These are phyloP conservation scores for Fusarium scirpi DNA, from an alignment of 2,329 filamentous ascomycete genomes.

Conservation along the genomic window DNA sequence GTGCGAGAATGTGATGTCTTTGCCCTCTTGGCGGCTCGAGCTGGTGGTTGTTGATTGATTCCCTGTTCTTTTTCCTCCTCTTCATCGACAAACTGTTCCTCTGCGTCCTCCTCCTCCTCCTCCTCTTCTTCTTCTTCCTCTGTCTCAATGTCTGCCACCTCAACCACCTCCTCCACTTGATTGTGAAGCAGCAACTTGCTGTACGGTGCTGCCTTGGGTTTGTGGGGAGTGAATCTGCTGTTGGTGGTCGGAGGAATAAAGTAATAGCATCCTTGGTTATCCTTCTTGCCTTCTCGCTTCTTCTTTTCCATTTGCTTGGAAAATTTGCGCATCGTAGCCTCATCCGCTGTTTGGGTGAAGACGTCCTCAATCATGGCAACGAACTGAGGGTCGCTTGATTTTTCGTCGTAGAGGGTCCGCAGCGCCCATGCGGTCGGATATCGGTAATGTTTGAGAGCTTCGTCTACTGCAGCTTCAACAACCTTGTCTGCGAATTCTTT, in stretches of 20 bases:
- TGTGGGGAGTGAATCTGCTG: slow-evolving; percentile 57
- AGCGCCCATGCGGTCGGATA: slow-evolving; percentile 74
- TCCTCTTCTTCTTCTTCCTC: slow-evolving; percentile 1
- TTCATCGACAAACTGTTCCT: slow-evolving; percentile 20
- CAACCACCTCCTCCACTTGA: slow-evolving; percentile 35
- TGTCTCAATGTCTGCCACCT: slow-evolving; percentile 21
- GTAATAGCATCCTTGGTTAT: slow-evolving; percentile 64
- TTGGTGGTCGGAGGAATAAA: slow-evolving; percentile 64
- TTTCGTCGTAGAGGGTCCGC: slow-evolving; percentile 70
- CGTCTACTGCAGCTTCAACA: slow-evolving; percentile 68
- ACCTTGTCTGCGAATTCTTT: slow-evolving; percentile 64
- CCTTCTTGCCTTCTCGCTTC: slow-evolving; percentile 68
- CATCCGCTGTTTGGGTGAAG: slow-evolving; percentile 68
- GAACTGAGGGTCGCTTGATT: slow-evolving; percentile 63
- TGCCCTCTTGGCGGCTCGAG: slow-evolving; percentile 53
- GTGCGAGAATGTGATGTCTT: slow-evolving; percentile 50
- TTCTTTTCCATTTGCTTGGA: slow-evolving; percentile 62
- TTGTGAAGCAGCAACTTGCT: slow-evolving; percentile 58
- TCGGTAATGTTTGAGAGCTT: slow-evolving; percentile 67
- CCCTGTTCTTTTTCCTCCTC: slow-evolving; percentile 24
- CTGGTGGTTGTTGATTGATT: slow-evolving; percentile 16
- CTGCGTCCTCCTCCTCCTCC: slow-evolving; percentile 8
- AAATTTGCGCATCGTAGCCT: slow-evolving; percentile 65
- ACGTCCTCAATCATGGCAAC: slow-evolving; percentile 69
- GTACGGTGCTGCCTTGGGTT: slow-evolving; percentile 64